Percentiles rank a stretch among this genome's conserved stretches.
phyloP scores from a whole-genome alignment of 2,329 filamentous ascomycete genomes.

The Trichoderma gracile region DNA sequence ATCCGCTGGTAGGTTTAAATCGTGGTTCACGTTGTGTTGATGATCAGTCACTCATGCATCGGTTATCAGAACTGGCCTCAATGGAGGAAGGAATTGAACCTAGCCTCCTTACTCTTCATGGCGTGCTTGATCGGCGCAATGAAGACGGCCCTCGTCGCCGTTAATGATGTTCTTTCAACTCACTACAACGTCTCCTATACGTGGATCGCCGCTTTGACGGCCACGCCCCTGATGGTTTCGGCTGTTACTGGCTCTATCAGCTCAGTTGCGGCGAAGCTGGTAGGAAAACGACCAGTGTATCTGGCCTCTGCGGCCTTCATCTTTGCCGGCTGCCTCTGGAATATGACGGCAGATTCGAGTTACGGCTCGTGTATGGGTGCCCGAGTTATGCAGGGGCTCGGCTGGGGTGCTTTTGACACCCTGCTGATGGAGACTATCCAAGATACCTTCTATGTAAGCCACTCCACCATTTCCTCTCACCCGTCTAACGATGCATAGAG shows the following conservation, averaged over 20 bases:
- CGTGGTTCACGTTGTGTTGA: too few relatives aligned
- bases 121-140: slow-evolving; percentile 51
- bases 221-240: slow-evolving; percentile 53
- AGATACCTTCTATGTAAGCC: slow-evolving; percentile 57
- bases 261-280: slow-evolving; percentile 47
- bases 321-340: slow-evolving; percentile 54
- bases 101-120: slow-evolving; percentile 49
- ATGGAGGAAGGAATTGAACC: slow-evolving; percentile 55
- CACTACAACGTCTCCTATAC: slow-evolving; percentile 50
- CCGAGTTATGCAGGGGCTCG: slow-evolving; percentile 56
- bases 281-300: slow-evolving; percentile 57
- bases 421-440: slow-evolving; percentile 55
- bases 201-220: slow-evolving; percentile 52
- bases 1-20: slow-evolving; percentile 51
- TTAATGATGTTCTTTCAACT: slow-evolving; percentile 47
- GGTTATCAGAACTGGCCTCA: slow-evolving; percentile 54
- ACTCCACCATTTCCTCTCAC: not conserved
- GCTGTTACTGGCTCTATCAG: slow-evolving; percentile 47
- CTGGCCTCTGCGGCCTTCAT: slow-evolving; percentile 48
- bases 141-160: slow-evolving; percentile 56
- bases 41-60: too few relatives aligned
- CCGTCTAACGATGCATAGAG: not conserved
- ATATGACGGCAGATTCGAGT: slow-evolving; percentile 44
- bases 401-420: slow-evolving; percentile 61
- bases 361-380: slow-evolving; percentile 53